Evolutionary conservation across 176 grass and related monocot genomes (phyloP).

Genomic region (Ampelocalamus luodianensis): DNA sequence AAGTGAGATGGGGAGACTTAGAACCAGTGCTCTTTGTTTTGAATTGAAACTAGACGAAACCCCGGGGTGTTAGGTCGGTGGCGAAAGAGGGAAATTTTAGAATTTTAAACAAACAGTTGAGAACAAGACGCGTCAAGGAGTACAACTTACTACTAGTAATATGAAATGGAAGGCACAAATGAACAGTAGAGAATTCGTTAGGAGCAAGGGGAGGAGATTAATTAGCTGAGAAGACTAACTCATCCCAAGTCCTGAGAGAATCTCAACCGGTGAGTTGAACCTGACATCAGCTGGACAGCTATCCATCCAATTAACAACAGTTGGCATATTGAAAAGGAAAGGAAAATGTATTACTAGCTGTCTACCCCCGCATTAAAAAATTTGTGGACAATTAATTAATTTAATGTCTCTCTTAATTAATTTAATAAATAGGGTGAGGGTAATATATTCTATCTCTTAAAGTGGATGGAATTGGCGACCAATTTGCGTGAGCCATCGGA

Average conservation of each 20-base stretch:
- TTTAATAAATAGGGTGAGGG: background rate
- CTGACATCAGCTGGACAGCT: constrained; percentile 17
- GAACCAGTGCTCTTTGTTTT: no score
- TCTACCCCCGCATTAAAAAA: no score
- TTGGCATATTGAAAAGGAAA: background rate
- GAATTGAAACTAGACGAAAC: no score
- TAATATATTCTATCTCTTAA: no score
- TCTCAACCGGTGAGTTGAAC: background rate
- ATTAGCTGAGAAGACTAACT: constrained; percentile 12
- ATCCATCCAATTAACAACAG: background rate
- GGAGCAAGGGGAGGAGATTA: background rate
- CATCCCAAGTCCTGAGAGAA: background rate
- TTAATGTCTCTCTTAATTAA: background rate
- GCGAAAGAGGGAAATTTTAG: no score
- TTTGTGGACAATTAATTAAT: background rate
- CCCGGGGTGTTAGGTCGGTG: no score
- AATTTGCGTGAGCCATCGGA: no score
- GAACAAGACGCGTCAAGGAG: background rate
- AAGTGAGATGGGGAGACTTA: no score
- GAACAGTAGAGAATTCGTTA: constrained; percentile 3
- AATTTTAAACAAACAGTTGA: no score
- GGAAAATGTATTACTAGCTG: background rate
- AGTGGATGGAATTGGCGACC: no score
- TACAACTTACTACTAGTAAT: background rate
- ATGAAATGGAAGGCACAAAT: background rate